phyloP scores from a whole-genome alignment of 768 basidiomycete genomes.

The Suillus weaverae region DNA sequence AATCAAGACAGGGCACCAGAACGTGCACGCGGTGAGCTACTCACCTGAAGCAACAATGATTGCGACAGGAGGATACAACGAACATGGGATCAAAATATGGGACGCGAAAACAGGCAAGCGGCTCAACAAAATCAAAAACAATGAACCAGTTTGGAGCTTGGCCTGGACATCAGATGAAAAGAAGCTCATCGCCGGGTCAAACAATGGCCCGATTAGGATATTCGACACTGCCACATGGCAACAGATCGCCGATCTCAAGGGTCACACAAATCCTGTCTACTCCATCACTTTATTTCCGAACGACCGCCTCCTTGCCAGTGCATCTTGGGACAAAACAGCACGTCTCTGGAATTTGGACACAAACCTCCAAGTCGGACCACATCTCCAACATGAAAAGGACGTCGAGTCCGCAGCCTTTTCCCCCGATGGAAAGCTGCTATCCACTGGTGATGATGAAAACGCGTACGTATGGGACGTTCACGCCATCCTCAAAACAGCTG shows the following conservation, averaged over 20 bases:
- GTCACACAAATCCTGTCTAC: too few relatives aligned
- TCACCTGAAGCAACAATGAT: too few relatives aligned
- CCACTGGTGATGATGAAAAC: neutral
- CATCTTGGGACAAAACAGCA: neutral
- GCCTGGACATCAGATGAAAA: neutral
- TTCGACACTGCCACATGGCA: neutral
- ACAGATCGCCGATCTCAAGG: neutral
- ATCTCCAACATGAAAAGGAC: neutral
- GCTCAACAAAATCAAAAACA: too few relatives aligned
- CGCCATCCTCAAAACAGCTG: neutral
- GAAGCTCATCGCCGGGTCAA: neutral
- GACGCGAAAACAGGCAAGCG: too few relatives aligned
- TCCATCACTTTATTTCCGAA: neutral
- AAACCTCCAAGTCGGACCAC: neutral
- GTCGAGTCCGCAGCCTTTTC: neutral
- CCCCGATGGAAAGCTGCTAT: neutral
- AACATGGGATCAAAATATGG: too few relatives aligned
- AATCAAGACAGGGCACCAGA: neutral
- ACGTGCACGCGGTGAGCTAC: neutral
- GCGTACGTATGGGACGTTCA: neutral
- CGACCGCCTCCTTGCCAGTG: neutral
- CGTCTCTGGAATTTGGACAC: neutral
- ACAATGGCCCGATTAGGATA: neutral
- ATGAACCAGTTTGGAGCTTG: neutral
- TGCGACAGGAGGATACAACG: too few relatives aligned